Evolutionary conservation across 2,329 filamentous ascomycete species (phyloP), one percentile per base, ranked within the genome.

Genomic region (Hymenoscyphus linearis): DNA sequence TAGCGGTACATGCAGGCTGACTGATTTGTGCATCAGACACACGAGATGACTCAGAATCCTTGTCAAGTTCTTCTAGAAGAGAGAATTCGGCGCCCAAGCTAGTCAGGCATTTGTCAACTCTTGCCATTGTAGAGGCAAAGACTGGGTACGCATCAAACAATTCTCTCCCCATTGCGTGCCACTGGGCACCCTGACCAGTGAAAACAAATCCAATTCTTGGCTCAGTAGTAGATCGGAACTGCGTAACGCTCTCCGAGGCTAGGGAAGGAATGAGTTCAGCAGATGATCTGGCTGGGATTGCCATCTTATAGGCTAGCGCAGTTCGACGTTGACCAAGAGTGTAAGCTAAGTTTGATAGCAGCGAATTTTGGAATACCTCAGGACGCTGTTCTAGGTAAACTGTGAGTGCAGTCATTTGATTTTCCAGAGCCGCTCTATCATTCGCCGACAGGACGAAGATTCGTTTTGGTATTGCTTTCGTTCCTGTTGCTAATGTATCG

Each of bases 1-100:
- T 65, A 0, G 79, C 77, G 0, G 78, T 79, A 62, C 74, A 79
- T 70, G 75, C 71, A 62, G 78, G 77, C 64, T 80, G 77, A n/a
- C 74, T 76, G 60, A 80, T 74, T 54, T 78, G 70, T 0, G 78
- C 76, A 35, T 74, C 60, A 12, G 61, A 64, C 2, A 80, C 70
- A 18, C 68, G 66, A 0, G 76, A 75, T 1, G 72, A 67, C 12
- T 73, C 65, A 2, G 69, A 72, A 58, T 75, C 70, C 55, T 71
- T 74, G 27, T 60, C 57, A 2, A 80, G 71, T 65, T 79, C 76
- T 44, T 76, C 72, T 22, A 71, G 35, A 4, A 70, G 36, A 10
- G 65, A 69, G n/a, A 64, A 71, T 14, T 58, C 34, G 7, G 66
- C 67, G 10, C 77, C 79, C 2, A 79, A 66, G 1, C 65, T 62